These are phyloP conservation scores for Didymella sp. DNA, from an alignment of 2,329 filamentous ascomycete genomes.

Conservation along the genomic window DNA sequence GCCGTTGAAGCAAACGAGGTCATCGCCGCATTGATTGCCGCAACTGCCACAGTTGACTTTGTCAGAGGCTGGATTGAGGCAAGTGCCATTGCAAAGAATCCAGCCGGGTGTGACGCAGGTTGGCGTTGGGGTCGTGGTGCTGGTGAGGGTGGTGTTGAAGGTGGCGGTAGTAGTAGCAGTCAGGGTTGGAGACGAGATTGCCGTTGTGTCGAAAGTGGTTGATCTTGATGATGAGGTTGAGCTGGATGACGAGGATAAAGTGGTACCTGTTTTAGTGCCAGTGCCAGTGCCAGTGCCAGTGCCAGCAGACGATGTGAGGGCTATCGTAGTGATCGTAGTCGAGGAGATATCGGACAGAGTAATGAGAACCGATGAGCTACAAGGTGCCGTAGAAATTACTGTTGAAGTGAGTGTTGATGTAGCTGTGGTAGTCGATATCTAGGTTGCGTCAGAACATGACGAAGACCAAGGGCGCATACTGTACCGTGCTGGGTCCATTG, in stretches of 20 bases:
- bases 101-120: constrained; percentile 10
- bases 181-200: not conserved
- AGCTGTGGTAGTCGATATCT: constrained; percentile 22
- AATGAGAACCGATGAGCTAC: constrained; percentile 22
- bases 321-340: constrained; percentile 2
- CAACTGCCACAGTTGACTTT: constrained; percentile 39
- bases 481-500: constrained; percentile 32
- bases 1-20: constrained; percentile 42
- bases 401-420: constrained; percentile 14
- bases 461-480: not conserved
- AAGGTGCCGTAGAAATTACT: not conserved
- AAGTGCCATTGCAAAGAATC: constrained; percentile 29
- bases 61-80: constrained; percentile 32
- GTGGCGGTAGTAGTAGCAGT: not conserved
- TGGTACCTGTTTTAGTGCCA: not conserved
- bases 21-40: constrained; percentile 32
- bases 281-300: constrained; percentile 1
- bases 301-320: constrained; percentile 7
- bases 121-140: constrained; percentile 7
- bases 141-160: not conserved
- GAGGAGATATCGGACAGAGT: constrained; percentile 19
- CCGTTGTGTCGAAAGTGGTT: not conserved
- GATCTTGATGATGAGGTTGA: not conserved
- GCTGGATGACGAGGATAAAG: not conserved
- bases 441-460: constrained; percentile 4